These are phyloP conservation scores for Sphagnurus paluster DNA, from an alignment of 1,284 basidiomycete genomes.

Conservation along the genomic window DNA sequence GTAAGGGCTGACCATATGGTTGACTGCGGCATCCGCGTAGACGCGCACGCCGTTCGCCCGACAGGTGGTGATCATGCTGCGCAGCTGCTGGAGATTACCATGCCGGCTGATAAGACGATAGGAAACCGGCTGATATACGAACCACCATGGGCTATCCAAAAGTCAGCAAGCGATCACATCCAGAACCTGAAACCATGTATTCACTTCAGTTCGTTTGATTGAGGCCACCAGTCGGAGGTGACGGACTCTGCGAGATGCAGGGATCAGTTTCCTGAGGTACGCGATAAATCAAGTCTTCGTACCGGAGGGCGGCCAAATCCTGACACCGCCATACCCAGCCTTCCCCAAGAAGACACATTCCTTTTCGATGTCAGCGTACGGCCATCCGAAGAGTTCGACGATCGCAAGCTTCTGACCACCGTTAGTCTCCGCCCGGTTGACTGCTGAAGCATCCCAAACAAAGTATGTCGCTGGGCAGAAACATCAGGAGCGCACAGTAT, in stretches of 20 bases:
- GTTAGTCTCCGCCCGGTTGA: slow-evolving; percentile 5
- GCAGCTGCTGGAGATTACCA: slow-evolving; percentile 6
- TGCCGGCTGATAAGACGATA: slow-evolving; percentile 8
- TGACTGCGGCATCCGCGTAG: slow-evolving; percentile 7
- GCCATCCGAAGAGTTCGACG: slow-evolving; percentile 8
- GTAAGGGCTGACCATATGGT: slow-evolving; percentile 3
- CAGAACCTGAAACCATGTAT: not conserved
- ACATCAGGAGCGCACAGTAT: not conserved
- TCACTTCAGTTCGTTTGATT: slow-evolving; percentile 9
- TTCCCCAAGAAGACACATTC: slow-evolving; percentile 7
- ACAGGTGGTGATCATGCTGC: slow-evolving; percentile 9
- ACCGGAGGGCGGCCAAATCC: slow-evolving; percentile 9
- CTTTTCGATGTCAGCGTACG: slow-evolving; percentile 8
- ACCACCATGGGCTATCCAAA: slow-evolving; percentile 6
- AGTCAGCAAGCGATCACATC: not conserved
- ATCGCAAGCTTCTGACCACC: slow-evolving; percentile 9
- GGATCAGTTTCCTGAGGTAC: not conserved
- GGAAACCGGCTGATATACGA: slow-evolving; percentile 6
- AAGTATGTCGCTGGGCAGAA: slow-evolving; percentile 3
- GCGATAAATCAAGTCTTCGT: not conserved
- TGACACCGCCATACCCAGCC: slow-evolving; percentile 8
- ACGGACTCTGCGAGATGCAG: slow-evolving; percentile 5
- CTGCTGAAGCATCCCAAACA: slow-evolving; percentile 4
- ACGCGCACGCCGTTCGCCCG: slow-evolving; percentile 4
- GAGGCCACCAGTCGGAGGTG: slow-evolving; percentile 9